A percentile compares a stretch with the other conserved stretches of the same genome.
These are phyloP conservation scores for Rhododendron ferrugineum DNA, from an alignment of 148 eudicot genomes.

Conservation along the genomic window DNA sequence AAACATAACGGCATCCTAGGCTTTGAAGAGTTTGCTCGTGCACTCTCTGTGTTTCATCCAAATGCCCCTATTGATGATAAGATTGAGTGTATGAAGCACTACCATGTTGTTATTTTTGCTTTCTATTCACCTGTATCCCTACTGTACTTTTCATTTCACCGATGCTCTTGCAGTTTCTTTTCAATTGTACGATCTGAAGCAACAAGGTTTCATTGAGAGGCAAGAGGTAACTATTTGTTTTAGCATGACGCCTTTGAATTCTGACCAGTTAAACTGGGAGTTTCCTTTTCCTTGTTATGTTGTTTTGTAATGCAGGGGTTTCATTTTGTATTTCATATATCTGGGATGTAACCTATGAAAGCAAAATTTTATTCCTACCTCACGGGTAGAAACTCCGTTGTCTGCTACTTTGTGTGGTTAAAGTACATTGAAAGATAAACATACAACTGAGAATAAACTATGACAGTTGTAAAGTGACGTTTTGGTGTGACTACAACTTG, in stretches of 20 bases:
- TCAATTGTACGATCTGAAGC: constrained; percentile 90
- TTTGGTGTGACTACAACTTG: background rate
- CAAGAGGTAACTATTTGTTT: constrained; percentile 53
- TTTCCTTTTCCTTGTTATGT: background rate
- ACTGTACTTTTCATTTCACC: background rate
- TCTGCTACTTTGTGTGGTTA: background rate
- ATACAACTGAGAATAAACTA: background rate
- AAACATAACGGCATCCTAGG: constrained; percentile 87
- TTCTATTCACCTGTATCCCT: background rate
- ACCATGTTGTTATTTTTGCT: background rate
- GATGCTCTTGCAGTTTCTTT: constrained; percentile 70
- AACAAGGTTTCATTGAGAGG: constrained; percentile 91
- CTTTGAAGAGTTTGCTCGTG: constrained; percentile 96
- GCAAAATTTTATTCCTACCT: background rate
- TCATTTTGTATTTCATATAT: too few species aligned
- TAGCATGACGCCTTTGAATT: background rate
- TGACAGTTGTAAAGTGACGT: too few species aligned
- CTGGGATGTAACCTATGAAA: too few species aligned
- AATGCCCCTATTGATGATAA: constrained; percentile 85
- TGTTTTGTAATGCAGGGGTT: too few species aligned
- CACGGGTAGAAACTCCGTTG: background rate
- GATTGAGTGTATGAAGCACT: constrained; percentile 68
- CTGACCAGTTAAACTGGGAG: background rate
- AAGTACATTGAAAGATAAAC: background rate
- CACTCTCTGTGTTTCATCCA: constrained; percentile 95